Base-by-base conservation (phyloP, 139 green algal genomes). In the Asterochloris sp. region DNA sequence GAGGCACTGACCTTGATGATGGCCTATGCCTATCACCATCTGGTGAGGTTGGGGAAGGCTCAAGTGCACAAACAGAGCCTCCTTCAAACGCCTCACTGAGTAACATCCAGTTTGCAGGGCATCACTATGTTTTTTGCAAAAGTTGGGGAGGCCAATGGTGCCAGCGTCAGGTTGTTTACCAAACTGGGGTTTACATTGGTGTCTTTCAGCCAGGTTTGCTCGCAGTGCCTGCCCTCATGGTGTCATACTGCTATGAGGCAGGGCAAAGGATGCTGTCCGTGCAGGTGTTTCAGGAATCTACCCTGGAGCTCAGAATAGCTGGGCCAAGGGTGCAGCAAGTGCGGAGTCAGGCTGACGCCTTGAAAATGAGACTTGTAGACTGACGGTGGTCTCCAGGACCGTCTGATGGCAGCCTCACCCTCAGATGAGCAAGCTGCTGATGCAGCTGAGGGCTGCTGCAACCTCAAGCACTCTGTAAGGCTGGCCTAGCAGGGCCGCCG, bases 1-100 rank as follows among this genome's bases (percentile, higher is more conserved):
- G 93, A 96, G 73, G 93, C 92, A 23, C 73, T 97, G 27, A 80
- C 73, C 27, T 62, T 97, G 29, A 86, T 97, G 24, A 96, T 97
- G 93, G 86, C 87, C 0, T 97, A 95, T 78, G 76, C 78, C 12
- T 13, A 78, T 0, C 19, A 62, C 12, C 13, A 83, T 17, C 67
- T 91, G 81, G 80, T 86, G 62, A 54, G 84, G 10, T 27, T 14
- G 29, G 1, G 4, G 12, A 14, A 66, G 74, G n/a, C 71, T 9
- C 0, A 68, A 16, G 17, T 54, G 62, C 17, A 54, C 19, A 69
- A 79, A 16, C 74, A 79, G 29, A 6, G 12, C 38, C 28, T 8
- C 10, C 11, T n/a, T 60, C 11, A 13, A 10, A 10, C 1, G 60
- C 27, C 14, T 14, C 27, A n/a, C 27, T 26, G 10, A 73, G 2